Base-by-base conservation (phyloP, 1,284 basidiomycete species). In the Puccinia novopanici region DNA sequence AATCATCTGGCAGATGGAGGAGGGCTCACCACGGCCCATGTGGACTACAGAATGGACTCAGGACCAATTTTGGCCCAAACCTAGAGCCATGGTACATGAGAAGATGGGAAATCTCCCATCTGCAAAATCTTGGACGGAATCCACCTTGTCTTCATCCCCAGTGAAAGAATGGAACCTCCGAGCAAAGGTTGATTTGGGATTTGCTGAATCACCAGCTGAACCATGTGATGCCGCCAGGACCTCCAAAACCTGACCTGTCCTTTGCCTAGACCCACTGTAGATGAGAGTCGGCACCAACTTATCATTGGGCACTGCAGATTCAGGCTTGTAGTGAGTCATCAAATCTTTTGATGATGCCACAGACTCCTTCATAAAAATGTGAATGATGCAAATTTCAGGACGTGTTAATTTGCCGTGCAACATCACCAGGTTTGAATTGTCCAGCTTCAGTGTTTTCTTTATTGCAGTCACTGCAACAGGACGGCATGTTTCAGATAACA, bases 61-160 rank as follows among this genome's bases (percentile, higher is more conserved):
- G 17, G 50, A 52, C 68, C 68, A 71, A 17, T 71, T 71, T 34
- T 71, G 68, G 17, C 45, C 68, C 30, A 71, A 24, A 54, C 68
- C 68, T 17, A 71, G n/a, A n/a, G n/a, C n/a, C n/a, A n/a, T n/a
- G n/a, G n/a, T n/a, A n/a, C n/a, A n/a, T n/a, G n/a, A n/a, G n/a
- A n/a, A n/a, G n/a, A n/a, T n/a, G n/a, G n/a, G n/a, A n/a, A n/a
- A n/a, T n/a, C n/a, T n/a, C n/a, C n/a, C n/a, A n/a, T n/a, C n/a
- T n/a, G n/a, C n/a, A n/a, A n/a, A n/a, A n/a, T n/a, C n/a, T n/a
- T n/a, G n/a, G n/a, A n/a, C n/a, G n/a, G n/a, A n/a, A n/a, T n/a
- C n/a, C n/a, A n/a, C n/a, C n/a, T n/a, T n/a, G n/a, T n/a, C n/a
- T n/a, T n/a, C n/a, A n/a, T n/a, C n/a, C n/a, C n/a, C n/a, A n/a